A percentile compares a stretch with the other conserved stretches of the same genome.
Evolutionary conservation across 352 stramenopile genomes (phyloP).

Genomic region (Phytophthora pseudosyringae): DNA sequence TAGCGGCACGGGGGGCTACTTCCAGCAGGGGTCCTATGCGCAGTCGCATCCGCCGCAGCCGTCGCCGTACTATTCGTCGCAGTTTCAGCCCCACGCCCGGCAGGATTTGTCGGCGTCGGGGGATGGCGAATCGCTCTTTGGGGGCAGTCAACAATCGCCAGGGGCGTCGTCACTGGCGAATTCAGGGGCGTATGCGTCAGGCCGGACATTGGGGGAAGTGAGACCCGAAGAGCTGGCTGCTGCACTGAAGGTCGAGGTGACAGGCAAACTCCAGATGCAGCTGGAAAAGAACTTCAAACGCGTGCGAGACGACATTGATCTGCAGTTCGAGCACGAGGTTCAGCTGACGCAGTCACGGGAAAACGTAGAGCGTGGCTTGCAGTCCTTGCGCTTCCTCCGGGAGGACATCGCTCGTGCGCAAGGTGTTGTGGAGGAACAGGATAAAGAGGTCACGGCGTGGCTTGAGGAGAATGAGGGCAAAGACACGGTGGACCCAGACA

Average conservation of each 20-base stretch:
- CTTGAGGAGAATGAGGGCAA: conserved; percentile 82
- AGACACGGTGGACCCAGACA: conserved; percentile 79
- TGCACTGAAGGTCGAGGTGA: conserved; percentile 73
- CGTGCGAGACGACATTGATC: conserved; percentile 86
- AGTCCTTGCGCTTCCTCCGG: conserved; percentile 75
- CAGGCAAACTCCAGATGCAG: conserved; percentile 79
- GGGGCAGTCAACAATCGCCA: conserved; percentile 31
- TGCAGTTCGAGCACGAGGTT: conserved; percentile 88
- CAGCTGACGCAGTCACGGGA: conserved; percentile 83
- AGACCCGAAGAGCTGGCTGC: conserved; percentile 52
- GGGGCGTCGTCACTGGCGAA: conserved; percentile 23
- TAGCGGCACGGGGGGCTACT: conserved; percentile 48
- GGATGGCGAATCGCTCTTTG: conserved; percentile 56
- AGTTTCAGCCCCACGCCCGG: conserved; percentile 38
- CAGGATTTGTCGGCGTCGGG: conserved; percentile 21
- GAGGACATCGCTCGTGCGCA: conserved; percentile 67
- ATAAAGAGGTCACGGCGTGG: conserved; percentile 68
- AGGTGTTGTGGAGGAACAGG: conserved; percentile 59
- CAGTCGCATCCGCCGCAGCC: conserved; percentile 41
- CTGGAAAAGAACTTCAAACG: conserved; percentile 81
- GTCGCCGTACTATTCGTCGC: conserved; percentile 40
- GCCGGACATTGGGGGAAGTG: conserved; percentile 12
- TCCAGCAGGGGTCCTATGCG: conserved; percentile 47
- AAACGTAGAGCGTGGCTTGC: conserved; percentile 75
- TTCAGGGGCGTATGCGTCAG: conserved; percentile 20